A percentile compares a stretch with the other conserved stretches of the same genome.
Evolutionary conservation across 2,329 filamentous ascomycete species (phyloP).

Genomic region (Calonectria ilicicola): DNA sequence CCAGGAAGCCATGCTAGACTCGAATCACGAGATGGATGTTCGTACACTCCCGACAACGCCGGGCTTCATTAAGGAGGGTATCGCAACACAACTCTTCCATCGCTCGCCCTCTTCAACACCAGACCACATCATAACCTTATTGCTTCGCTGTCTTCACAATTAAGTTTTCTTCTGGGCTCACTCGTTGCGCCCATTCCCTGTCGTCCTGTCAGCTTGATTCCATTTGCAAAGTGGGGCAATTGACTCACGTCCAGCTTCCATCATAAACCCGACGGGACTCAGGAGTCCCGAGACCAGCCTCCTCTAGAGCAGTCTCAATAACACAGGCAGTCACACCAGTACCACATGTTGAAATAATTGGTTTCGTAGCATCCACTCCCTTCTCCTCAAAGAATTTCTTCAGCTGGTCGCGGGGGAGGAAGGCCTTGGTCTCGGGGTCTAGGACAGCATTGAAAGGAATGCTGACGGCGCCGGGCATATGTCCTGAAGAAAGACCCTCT

Average conservation of each 20-base stretch:
- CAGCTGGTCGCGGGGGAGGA: slow-evolving; percentile 79
- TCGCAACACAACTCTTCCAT: slow-evolving; percentile 41
- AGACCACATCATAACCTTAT: slow-evolving; percentile 21
- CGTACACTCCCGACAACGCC: slow-evolving; percentile 42
- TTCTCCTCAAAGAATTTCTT: slow-evolving; percentile 82
- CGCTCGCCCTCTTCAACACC: slow-evolving; percentile 30
- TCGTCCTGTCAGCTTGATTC: slow-evolving; percentile 43
- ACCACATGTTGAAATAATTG: slow-evolving; percentile 90
- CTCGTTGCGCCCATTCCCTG: slow-evolving; percentile 77
- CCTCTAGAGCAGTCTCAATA: slow-evolving; percentile 86
- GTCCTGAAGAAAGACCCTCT: slow-evolving; percentile 86
- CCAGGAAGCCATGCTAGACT: slow-evolving; percentile 35
- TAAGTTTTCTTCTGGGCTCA: slow-evolving; percentile 70
- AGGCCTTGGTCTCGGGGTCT: slow-evolving; percentile 84
- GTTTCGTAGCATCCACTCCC: slow-evolving; percentile 81
- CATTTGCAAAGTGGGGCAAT: not conserved
- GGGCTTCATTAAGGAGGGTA: slow-evolving; percentile 47
- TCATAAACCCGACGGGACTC: slow-evolving; percentile 86
- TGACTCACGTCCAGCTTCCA: slow-evolving; percentile 94
- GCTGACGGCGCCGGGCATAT: slow-evolving; percentile 89
- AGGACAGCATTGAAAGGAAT: slow-evolving; percentile 85
- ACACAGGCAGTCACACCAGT: slow-evolving; percentile 95
- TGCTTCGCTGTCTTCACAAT: slow-evolving; percentile 65
- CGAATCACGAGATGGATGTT: slow-evolving; percentile 41
- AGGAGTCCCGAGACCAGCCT: slow-evolving; percentile 78